Base-by-base conservation (phyloP, 2,329 filamentous ascomycete genomes). In the Diaporthe ilicicola region DNA sequence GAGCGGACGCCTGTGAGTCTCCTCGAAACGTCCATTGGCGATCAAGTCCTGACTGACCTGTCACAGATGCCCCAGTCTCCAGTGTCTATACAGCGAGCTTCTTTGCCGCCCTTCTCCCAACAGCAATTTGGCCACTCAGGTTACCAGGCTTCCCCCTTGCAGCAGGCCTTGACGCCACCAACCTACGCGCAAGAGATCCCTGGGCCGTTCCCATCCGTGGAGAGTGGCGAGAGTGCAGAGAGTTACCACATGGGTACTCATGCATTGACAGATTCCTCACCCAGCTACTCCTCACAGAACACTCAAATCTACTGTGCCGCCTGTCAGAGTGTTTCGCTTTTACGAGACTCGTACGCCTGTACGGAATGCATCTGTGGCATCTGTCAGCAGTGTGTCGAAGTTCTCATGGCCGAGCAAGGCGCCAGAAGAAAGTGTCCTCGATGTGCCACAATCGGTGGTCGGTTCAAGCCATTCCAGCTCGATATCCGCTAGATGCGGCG, bases 321-420 rank as follows among this genome's bases (percentile, higher is more conserved):
- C 59, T 98, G 95, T 78, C 91, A 93, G 74, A 90, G 92, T 46
- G 86, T 94, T 22, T 95, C 92, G 65, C 84, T 91, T 13, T 84
- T 98, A 32, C 92, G 91, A 77, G 93, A 95, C 77, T 96, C 94
- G 42, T 98, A 94, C 78, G 95, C 95, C 27, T 98, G 95, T 80
- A 97, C 95, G 1, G 95, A 98, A 81, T 98, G 96, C 80, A 97
- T 98, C 74, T 97, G 94, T 79, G 95, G 95, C 19, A 88, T 98
- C 62, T 98, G 96, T 81, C 90, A 92, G 74, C 90, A 94, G 71
- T 98, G 95, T 77, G 94, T 98, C 70, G 92, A 94, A 77, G 90
- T 93, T 42, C 85, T 95, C 69, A 91, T 94, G 82, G 89, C 88
- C 75, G 92, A 94, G 79, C 92, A 94, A 79, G 90, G 92, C 64